Evolutionary conservation across 2,329 filamentous ascomycete genomes (phyloP).

Genomic region (Trichophyton rubrum): DNA sequence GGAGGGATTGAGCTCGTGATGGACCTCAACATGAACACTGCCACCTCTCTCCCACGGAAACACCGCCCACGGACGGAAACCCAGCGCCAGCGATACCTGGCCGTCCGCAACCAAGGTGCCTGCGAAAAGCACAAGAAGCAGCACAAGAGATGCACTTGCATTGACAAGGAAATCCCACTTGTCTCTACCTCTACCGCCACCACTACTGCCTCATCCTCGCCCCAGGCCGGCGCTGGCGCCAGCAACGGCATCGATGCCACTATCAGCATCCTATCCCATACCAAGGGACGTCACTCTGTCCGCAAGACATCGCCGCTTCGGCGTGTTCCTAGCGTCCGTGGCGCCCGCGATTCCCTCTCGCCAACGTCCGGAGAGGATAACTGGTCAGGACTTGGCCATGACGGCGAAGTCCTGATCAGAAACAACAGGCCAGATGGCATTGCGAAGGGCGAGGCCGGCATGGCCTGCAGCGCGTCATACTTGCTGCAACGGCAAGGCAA

Average conservation of each 20-base stretch:
- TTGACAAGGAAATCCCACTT: constrained; percentile 13
- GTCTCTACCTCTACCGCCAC: no score
- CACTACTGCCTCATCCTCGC: neutral
- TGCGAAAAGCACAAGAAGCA: constrained; percentile 34
- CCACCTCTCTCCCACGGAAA: constrained; percentile 31
- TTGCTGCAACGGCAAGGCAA: neutral
- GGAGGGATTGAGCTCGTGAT: constrained; percentile 29
- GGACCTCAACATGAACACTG: constrained; percentile 33
- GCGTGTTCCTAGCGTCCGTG: neutral
- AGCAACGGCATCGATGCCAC: neutral
- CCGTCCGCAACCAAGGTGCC: constrained; percentile 31
- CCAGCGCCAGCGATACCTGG: constrained; percentile 34
- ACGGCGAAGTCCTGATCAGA: neutral
- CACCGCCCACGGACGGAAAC: constrained; percentile 31
- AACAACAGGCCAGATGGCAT: neutral
- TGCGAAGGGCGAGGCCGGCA: neutral
- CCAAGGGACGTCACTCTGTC: neutral
- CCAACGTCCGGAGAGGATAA: neutral
- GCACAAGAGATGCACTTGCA: constrained; percentile 33
- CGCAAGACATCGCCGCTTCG: neutral
- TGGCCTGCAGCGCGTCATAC: neutral
- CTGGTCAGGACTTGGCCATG: neutral
- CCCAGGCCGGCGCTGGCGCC: neutral
- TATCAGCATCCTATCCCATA: neutral
- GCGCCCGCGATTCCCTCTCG: neutral